Base-by-base conservation (phyloP, 2,329 filamentous ascomycete genomes). In the Fusarium agapanthi region DNA sequence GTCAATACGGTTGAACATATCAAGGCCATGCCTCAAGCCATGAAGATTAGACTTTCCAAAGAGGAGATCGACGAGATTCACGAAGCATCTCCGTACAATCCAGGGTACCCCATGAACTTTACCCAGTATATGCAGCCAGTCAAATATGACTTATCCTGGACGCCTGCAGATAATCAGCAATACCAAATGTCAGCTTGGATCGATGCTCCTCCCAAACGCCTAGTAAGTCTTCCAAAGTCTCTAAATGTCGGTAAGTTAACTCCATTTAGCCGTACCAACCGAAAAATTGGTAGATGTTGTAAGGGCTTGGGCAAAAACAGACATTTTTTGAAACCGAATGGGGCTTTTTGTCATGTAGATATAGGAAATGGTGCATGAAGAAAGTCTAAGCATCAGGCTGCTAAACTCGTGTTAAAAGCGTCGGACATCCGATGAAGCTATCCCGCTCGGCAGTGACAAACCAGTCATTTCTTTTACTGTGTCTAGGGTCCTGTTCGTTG, bases 1-100 rank as follows among this genome's bases (percentile, higher is more conserved):
- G 72, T 67, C 3, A 67, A 72, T 45, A 69, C 48, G 0, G 45
- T 72, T 2, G 61, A 67, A 1, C 72, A 74, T 3, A 10, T 74
- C 14, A 54, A 67, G 1, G 64, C 61, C 2, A 65, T 72, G 43
- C 51, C 65, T 0, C 56, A 71, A 0, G 72, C 65, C 3, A 3
- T 74, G 1, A 38, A 35, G 7, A 44, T 74, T 7, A 37, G 55
- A 2, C 59, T 74, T 6, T 28, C 58, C 1, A 65, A 60, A 18
- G 47, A 67, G 0, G 68, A 74, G 1, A 38, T 69, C 0, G 40
- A 69, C 0, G 53, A 38, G 5, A 74, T 74, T 1, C 59, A 74
- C 20, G 28, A 72, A 12, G 71, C 57, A 1, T 61, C 59, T 3
- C 50, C 61, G 0, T 74, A 67, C 6, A 47, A 59, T 16, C 65